Evolutionary conservation across 306 rosid species (phyloP).

Genomic region (Dicorynia guianensis): DNA sequence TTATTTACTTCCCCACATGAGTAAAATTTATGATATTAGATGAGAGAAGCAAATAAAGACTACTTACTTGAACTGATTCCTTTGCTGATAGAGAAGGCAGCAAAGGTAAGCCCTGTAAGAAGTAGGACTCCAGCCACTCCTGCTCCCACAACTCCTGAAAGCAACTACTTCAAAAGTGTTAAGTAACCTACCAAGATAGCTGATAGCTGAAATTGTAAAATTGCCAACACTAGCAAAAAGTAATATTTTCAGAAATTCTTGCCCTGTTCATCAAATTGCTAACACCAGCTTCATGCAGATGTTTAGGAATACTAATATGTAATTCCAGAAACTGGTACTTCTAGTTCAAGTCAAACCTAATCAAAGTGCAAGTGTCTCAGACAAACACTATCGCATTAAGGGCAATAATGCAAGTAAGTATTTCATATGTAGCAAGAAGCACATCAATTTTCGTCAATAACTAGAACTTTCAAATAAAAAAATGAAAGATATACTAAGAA

Average conservation of each 20-base stretch:
- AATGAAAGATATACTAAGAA: too few relatives aligned
- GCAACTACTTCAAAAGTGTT: constrained; percentile 70
- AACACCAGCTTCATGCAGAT: constrained; percentile 3
- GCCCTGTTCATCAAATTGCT: constrained; percentile 7
- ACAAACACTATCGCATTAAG: not conserved
- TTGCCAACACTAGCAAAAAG: constrained; percentile 24
- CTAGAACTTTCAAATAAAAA: not conserved
- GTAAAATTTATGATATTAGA: not conserved
- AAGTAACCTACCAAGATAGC: constrained; percentile 38
- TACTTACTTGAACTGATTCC: constrained; percentile 66
- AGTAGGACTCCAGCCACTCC: constrained; percentile 87
- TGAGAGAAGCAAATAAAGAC: constrained; percentile 9
- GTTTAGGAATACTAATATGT: not conserved
- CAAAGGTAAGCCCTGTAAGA: constrained; percentile 70
- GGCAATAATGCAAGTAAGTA: not conserved
- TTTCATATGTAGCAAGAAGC: not conserved
- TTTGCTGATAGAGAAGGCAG: constrained; percentile 71
- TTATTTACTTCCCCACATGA: not conserved
- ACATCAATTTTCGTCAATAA: constrained; percentile 16
- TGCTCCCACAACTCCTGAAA: constrained; percentile 86
- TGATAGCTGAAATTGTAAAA: constrained; percentile 3
- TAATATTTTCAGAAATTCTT: constrained; percentile 23
- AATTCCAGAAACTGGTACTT: constrained; percentile 2
- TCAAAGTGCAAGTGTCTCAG: constrained; percentile 25
- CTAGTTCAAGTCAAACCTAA: not conserved